Evolutionary conservation across 176 grass and related monocot genomes (phyloP).

Genomic region (Pharus latifolius): DNA sequence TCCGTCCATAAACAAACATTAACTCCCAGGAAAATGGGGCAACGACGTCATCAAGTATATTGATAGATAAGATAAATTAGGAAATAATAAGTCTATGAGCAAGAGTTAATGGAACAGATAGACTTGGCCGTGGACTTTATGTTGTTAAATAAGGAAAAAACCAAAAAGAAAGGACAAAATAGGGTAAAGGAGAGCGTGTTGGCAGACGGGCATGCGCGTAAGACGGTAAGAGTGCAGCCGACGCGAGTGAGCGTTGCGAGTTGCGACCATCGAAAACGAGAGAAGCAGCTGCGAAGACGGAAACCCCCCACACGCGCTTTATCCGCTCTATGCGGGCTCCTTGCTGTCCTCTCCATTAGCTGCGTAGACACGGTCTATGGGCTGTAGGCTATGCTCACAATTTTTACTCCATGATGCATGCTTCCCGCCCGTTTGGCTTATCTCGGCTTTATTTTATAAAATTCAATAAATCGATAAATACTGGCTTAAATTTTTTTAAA

Average conservation of each 20-base stretch:
- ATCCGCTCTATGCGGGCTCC: background rate
- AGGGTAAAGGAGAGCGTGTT: background rate
- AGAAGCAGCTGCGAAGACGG: conserved; percentile 13
- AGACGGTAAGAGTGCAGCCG: background rate
- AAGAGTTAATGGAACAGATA: background rate
- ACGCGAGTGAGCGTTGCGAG: background rate
- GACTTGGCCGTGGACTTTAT: conserved; percentile 11
- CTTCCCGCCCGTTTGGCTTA: too few species aligned
- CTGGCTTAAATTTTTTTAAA: too few species aligned
- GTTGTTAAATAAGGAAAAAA: background rate
- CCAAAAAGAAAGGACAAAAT: background rate
- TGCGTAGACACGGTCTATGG: conserved; percentile 10
- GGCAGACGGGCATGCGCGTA: background rate
- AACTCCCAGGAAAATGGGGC: background rate
- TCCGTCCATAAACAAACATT: background rate
- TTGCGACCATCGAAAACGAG: background rate
- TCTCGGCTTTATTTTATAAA: too few species aligned
- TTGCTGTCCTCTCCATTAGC: background rate
- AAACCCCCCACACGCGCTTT: background rate
- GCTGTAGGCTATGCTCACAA: background rate
- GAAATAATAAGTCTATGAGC: background rate
- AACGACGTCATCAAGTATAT: background rate
- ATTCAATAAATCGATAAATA: too few species aligned
- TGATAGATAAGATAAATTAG: background rate
- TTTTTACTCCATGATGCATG: background rate